These are phyloP conservation scores for Paraphaeosphaeria minitans DNA, from an alignment of 2,329 filamentous ascomycete genomes.

Conservation along the genomic window DNA sequence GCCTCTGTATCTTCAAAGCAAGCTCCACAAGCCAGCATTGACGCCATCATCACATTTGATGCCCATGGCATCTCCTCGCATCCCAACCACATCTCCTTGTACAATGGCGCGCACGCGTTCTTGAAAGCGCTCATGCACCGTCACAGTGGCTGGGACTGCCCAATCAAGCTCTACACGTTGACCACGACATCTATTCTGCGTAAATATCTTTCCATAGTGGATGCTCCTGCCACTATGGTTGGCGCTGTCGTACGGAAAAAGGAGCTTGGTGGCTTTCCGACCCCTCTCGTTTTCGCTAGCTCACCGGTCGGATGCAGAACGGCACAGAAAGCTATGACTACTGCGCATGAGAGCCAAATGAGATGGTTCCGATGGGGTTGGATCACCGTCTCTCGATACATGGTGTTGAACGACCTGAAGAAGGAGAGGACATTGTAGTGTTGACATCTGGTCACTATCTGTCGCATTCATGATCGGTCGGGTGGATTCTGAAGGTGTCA, in stretches of 20 bases:
- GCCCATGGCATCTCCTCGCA: slow-evolving; percentile 79
- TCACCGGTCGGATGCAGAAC: slow-evolving; percentile 65
- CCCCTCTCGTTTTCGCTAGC: slow-evolving; percentile 72
- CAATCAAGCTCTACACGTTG: slow-evolving; percentile 85
- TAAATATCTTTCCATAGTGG: slow-evolving; percentile 82
- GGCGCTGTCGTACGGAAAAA: slow-evolving; percentile 56
- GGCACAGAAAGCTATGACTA: slow-evolving; percentile 86
- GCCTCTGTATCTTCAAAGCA: slow-evolving; percentile 48
- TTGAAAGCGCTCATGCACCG: slow-evolving; percentile 68
- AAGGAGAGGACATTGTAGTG: slow-evolving; percentile 55
- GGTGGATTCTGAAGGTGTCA: not conserved
- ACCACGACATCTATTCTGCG: slow-evolving; percentile 72
- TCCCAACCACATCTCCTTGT: slow-evolving; percentile 91
- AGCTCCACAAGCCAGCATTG: slow-evolving; percentile 65
- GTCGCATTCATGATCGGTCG: not conserved
- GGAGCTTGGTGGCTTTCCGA: slow-evolving; percentile 60
- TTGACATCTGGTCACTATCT: not conserved
- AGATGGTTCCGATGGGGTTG: slow-evolving; percentile 97
- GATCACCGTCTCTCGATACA: slow-evolving; percentile 90
- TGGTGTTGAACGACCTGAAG: slow-evolving; percentile 89
- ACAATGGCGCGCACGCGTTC: slow-evolving; percentile 79
- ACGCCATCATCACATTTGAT: slow-evolving; percentile 91
- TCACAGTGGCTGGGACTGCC: slow-evolving; percentile 68
- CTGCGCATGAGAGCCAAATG: slow-evolving; percentile 94
- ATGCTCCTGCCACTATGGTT: slow-evolving; percentile 73